Percentiles rank a stretch among this genome's conserved stretches.
phyloP scores from a whole-genome alignment of 441 rosid species.

The Populus trichocarpa region DNA sequence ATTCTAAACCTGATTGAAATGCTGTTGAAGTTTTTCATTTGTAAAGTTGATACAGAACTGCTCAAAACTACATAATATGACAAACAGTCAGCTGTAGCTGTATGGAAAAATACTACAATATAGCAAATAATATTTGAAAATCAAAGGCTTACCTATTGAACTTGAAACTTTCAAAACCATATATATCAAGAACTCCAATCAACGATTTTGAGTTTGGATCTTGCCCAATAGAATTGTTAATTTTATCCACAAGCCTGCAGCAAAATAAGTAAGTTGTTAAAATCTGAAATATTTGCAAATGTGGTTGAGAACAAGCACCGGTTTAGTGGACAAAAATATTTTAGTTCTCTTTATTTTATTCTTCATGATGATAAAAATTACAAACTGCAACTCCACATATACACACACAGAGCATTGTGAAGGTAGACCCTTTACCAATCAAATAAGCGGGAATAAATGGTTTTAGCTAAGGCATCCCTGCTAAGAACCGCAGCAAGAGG shows the following conservation, averaged over 20 bases:
- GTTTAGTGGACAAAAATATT: background rate
- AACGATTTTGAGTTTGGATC: slow-evolving; percentile 92
- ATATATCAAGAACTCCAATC: slow-evolving; percentile 98
- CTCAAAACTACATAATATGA: slow-evolving; percentile 63
- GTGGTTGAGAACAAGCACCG: background rate
- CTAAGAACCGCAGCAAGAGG: slow-evolving; percentile 81
- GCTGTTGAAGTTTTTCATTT: slow-evolving; percentile 99
- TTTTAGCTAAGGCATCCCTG: slow-evolving; percentile 99
- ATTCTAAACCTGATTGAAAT: slow-evolving; percentile 85
- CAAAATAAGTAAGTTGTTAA: slow-evolving; percentile 14
- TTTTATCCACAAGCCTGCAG: slow-evolving; percentile 93
- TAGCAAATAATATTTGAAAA: slow-evolving; percentile 4
- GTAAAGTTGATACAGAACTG: slow-evolving; percentile 99
- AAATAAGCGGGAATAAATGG: slow-evolving; percentile 93
- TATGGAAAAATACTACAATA: background rate
- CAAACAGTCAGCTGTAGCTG: slow-evolving; percentile 16
- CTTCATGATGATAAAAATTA: background rate
- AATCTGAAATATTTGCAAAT: background rate
- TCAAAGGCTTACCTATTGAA: slow-evolving; percentile 66
- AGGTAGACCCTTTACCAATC: slow-evolving; percentile 67
- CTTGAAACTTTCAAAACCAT: slow-evolving; percentile 99
- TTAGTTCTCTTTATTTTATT: background rate
- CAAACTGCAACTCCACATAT: background rate
- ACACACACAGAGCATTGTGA: slow-evolving; percentile 2
- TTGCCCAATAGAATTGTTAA: slow-evolving; percentile 92